Evolutionary conservation across 345 rosid genomes (phyloP).

Genomic region (Microcos paniculata): DNA sequence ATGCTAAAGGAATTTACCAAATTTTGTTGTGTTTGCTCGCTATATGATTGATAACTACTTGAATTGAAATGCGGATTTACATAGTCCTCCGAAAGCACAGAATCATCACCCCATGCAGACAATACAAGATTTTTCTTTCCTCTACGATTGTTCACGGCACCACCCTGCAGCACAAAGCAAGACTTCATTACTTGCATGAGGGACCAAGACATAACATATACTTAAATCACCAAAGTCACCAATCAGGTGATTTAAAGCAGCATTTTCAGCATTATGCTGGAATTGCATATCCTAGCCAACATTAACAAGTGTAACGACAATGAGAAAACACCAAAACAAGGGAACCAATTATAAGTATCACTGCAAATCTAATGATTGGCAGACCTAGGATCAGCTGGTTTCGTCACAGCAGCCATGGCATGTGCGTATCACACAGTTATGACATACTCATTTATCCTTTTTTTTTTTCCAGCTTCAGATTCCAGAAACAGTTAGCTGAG

Average conservation of each 20-base stretch:
- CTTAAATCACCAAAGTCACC: not conserved
- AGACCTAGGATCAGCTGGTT: not conserved
- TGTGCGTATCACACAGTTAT: not conserved
- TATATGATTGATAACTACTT: slow-evolving; percentile 55
- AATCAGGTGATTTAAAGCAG: not conserved
- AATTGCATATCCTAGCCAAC: not conserved
- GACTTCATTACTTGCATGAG: not conserved
- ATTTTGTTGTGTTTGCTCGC: slow-evolving; percentile 67
- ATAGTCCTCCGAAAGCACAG: slow-evolving; percentile 66
- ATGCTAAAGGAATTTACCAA: slow-evolving; percentile 49
- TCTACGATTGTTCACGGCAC: slow-evolving; percentile 69
- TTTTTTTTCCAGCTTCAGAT: not conserved
- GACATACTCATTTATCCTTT: not conserved
- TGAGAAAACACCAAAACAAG: not conserved
- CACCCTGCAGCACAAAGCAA: slow-evolving; percentile 44
- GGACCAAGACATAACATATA: not conserved
- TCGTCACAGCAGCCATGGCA: not conserved
- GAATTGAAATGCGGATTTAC: slow-evolving; percentile 67
- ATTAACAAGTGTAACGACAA: not conserved
- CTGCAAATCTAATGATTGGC: not conserved
- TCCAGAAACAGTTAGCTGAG: not conserved
- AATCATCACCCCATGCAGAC: slow-evolving; percentile 92
- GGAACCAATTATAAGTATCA: not conserved
- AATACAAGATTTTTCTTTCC: slow-evolving; percentile 92
- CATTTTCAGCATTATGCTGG: not conserved